Conservation (phyloP, 192 early-diverging fungal genomes). For the Dissophora ornata region DNA sequence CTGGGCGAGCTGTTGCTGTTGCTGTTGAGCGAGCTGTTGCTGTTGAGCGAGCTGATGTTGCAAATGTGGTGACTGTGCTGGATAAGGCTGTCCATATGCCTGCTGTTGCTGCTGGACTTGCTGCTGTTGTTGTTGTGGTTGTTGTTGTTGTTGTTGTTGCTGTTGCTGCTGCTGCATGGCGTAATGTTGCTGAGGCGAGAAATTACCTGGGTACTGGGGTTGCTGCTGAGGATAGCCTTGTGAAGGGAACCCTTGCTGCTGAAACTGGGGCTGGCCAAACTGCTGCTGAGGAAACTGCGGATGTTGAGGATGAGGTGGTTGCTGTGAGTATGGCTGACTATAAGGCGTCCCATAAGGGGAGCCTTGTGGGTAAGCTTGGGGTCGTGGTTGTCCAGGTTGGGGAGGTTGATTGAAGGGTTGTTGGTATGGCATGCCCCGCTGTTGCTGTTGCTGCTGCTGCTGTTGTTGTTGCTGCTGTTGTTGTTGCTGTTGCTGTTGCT, state of each 20-base stretch:
- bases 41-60: slow-evolving; percentile 36
- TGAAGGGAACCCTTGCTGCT: slow-evolving; percentile 23
- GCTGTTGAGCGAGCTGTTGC: slow-evolving; percentile 24
- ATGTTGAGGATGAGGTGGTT: slow-evolving; percentile 19
- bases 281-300: slow-evolving; percentile 33
- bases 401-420: slow-evolving; percentile 24
- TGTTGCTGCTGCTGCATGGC: slow-evolving; percentile 36
- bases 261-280: slow-evolving; percentile 36
- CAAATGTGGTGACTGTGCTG: slow-evolving; percentile 14
- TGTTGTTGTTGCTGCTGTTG: slow-evolving; percentile 31
- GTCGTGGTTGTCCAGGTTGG: slow-evolving; percentile 31
- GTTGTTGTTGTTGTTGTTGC: slow-evolving; percentile 30
- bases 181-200: slow-evolving; percentile 27
- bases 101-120: slow-evolving; percentile 16
- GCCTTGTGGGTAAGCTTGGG: slow-evolving; percentile 22
- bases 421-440: slow-evolving; percentile 32
- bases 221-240: slow-evolving; percentile 51
- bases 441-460: slow-evolving; percentile 28
- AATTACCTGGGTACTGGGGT: slow-evolving; percentile 7
- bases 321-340: slow-evolving; percentile 25
- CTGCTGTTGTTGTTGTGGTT: slow-evolving; percentile 24
- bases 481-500: slow-evolving; percentile 23
- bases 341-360: slow-evolving; percentile 11
- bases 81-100: slow-evolving; percentile 18
- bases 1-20: slow-evolving; percentile 18